Conservation (phyloP, 2,329 filamentous ascomycete species). For the Cercospora nicotianae region DNA sequence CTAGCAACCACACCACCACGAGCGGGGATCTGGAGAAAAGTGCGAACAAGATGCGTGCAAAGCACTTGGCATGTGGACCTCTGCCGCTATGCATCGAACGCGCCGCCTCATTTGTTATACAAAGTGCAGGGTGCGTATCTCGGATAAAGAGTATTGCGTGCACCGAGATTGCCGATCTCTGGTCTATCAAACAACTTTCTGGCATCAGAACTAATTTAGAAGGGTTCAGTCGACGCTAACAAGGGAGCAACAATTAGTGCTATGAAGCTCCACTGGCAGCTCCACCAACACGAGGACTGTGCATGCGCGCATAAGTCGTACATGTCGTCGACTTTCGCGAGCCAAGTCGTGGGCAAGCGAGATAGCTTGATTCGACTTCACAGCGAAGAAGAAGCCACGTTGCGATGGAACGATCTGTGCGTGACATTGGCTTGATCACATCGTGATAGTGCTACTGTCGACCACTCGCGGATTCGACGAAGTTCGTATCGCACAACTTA, state of each 20-base stretch:
- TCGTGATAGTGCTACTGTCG: neutral
- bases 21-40: neutral
- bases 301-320: neutral
- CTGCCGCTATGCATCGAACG: neutral
- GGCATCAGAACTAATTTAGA: conserved; percentile 1
- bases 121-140: neutral
- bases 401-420: neutral
- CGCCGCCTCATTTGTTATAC: neutral
- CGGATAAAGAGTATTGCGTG: neutral
- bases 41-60: neutral
- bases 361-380: conserved; percentile 11
- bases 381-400: neutral
- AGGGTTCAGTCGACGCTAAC: neutral
- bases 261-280: neutral
- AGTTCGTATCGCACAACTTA: neutral
- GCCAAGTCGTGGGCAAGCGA: conserved; percentile 1
- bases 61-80: neutral
- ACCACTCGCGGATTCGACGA: neutral
- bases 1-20: neutral
- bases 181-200: neutral
- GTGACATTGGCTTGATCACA: neutral
- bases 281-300: neutral
- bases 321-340: neutral
- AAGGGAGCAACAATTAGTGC: neutral
- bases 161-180: conserved; percentile 19